Evolutionary conservation across 2,329 filamentous ascomycete genomes (phyloP), one percentile per base, ranked within the genome.

Genomic region (Trichoderma arundinaceum): DNA sequence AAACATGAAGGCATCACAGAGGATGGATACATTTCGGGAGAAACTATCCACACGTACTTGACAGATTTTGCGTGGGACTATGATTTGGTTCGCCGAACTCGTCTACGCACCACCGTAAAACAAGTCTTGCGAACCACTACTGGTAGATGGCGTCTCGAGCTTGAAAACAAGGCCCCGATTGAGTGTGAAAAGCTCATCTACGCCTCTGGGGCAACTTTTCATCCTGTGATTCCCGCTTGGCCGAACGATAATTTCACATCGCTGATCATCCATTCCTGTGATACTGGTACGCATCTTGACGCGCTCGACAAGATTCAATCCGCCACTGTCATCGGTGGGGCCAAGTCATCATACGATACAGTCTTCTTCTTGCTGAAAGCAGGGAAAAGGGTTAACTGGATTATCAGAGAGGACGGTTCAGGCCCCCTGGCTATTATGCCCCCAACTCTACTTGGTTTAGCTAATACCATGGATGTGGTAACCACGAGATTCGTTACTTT

Each of bases 341-440:
- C 76, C 3, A 77, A 78, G 67, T 77, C 75, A 2, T 70, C 75
- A 2, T 77, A 73, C 64, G 76, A 78, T 58, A 68, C 74, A 2
- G 75, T 77, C 35, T 77, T 69, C 58, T 67, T 74, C 9, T 69
- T 77, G 1, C 67, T 77, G 2, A 71, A 68, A 9, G 44, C 64
- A 2, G 76, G 75, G 0, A 74, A 74, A 58, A 67, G 72, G 53
- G 75, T 78, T 5, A 53, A 70, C 19, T 78, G 75, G 76, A 63
- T 77, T 4, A 77, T 78, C 54, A 74, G 76, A 10, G 57, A 70
- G 2, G 69, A 69, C n/a, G 72, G 71, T 2, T 66, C 72, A 8
- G 77, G 77, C 0, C 74, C 76, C 0, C 33, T 75, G 2, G 70
- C 74, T n/a, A 74, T 78, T 9, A 61, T 73, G 65, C 71, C 75